Evolutionary conservation across 306 rosid genomes (phyloP).

Genomic region (Lupinus albus): DNA sequence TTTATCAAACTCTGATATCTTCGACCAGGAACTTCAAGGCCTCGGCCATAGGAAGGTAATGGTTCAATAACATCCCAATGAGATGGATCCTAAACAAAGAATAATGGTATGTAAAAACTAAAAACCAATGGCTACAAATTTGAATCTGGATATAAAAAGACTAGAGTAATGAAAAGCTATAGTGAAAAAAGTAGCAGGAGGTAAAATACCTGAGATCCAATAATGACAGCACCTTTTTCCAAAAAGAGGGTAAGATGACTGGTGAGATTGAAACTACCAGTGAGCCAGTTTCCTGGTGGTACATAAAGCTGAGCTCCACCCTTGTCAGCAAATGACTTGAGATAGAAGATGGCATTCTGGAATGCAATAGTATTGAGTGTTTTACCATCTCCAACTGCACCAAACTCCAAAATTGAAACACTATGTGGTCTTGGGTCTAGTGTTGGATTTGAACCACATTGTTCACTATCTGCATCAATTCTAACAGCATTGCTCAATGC

Average conservation of each 20-base stretch:
- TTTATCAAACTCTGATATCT: conserved; percentile 85
- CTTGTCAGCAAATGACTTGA: conserved; percentile 94
- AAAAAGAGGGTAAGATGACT: conserved; percentile 94
- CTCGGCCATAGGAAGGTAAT: conserved; percentile 92
- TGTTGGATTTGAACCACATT: conserved; percentile 60
- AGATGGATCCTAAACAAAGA: conserved; percentile 67
- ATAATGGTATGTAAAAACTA: conserved; percentile 13
- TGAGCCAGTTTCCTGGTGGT: conserved; percentile 92
- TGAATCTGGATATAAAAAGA: not conserved
- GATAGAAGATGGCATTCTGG: conserved; percentile 94
- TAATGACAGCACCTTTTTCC: conserved; percentile 85
- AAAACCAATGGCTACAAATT: conserved; percentile 13
- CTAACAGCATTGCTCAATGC: conserved; percentile 75
- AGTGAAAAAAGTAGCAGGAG: conserved; percentile 27
- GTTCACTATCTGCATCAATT: conserved; percentile 55
- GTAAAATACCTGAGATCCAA: conserved; percentile 88
- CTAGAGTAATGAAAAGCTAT: not conserved
- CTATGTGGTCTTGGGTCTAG: conserved; percentile 92
- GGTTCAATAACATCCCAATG: conserved; percentile 86
- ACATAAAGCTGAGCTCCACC: conserved; percentile 99
- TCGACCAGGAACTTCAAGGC: conserved; percentile 79
- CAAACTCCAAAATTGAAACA: conserved; percentile 89
- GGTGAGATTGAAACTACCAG: conserved; percentile 90
- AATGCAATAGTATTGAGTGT: conserved; percentile 88
- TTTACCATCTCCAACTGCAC: conserved; percentile 95